Percentiles rank a stretch among this genome's conserved stretches.
Conservation (phyloP, 306 rosid genomes). For the Quercus alba region DNA sequence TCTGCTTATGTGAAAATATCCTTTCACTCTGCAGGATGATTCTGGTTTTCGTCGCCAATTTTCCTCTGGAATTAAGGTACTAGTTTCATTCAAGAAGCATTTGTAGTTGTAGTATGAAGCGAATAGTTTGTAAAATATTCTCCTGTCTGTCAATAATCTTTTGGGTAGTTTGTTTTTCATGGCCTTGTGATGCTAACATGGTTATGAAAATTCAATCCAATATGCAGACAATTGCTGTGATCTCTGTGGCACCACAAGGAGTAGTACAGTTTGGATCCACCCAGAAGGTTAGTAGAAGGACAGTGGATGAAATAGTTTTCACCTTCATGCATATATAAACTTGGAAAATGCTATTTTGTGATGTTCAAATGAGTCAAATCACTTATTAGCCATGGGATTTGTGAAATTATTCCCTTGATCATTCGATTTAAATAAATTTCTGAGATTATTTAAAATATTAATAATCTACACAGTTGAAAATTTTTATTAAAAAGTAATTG, state of each 20-base stretch:
- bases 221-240: slow-evolving; percentile 66
- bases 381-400: background rate
- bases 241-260: slow-evolving; percentile 60
- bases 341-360: slow-evolving; percentile 3
- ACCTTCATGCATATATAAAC: background rate
- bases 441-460: background rate
- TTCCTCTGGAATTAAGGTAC: slow-evolving; percentile 80
- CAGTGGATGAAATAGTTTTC: background rate
- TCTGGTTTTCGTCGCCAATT: slow-evolving; percentile 48
- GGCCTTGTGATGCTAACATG: background rate
- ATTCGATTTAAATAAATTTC: background rate
- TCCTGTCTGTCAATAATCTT: background rate
- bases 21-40: slow-evolving; percentile 42
- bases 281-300: slow-evolving; percentile 48
- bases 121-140: background rate
- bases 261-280: slow-evolving; percentile 77
- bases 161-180: background rate
- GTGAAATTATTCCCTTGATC: background rate
- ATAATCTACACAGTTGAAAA: background rate
- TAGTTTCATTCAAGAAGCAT: background rate
- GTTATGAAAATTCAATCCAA: slow-evolving; percentile 21
- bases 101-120: background rate
- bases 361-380: background rate
- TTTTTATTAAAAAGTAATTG: background rate
- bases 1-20: slow-evolving; percentile 2